phyloP scores from a whole-genome alignment of 176 grass and related monocot species.

The Chloris gayana region DNA sequence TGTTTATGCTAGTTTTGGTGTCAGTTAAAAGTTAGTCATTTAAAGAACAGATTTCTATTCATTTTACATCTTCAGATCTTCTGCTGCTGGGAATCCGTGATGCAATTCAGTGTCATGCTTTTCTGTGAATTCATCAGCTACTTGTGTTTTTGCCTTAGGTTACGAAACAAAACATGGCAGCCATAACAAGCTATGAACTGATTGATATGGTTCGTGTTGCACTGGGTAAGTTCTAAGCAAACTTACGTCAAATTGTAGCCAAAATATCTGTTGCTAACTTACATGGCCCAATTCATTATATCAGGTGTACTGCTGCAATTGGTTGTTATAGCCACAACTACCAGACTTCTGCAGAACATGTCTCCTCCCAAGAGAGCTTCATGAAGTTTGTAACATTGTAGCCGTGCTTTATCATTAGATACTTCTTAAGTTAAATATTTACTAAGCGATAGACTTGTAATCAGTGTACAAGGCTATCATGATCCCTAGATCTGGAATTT shows the following conservation, averaged over 20 bases:
- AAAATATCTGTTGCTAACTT: slow-evolving; percentile 28
- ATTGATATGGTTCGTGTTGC: neutral
- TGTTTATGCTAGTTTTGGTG: neutral
- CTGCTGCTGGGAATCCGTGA: slow-evolving; percentile 2
- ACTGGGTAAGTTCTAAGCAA: neutral
- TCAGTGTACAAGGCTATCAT: slow-evolving; percentile 21
- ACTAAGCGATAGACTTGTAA: slow-evolving; percentile 2
- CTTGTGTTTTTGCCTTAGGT: slow-evolving; percentile 45
- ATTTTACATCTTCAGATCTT: neutral
- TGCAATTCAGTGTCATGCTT: slow-evolving; percentile 6
- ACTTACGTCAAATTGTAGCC: slow-evolving; percentile 26
- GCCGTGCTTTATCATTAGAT: slow-evolving; percentile 25
- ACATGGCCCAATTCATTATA: slow-evolving; percentile 2
- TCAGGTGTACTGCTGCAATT: slow-evolving; percentile 72
- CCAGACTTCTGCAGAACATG: slow-evolving; percentile 83
- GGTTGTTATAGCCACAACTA: slow-evolving; percentile 66
- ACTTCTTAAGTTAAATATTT: slow-evolving; percentile 3
- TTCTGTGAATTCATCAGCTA: neutral
- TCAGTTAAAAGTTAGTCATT: neutral
- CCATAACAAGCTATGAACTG: neutral
- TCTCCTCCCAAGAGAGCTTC: slow-evolving; percentile 75
- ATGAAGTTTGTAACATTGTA: slow-evolving; percentile 33
- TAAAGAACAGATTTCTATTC: neutral
- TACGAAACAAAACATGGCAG: slow-evolving; percentile 36
- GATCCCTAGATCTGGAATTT: neutral